Base-by-base conservation (phyloP, 345 rosid genomes). In the Hypericum androsaemum region DNA sequence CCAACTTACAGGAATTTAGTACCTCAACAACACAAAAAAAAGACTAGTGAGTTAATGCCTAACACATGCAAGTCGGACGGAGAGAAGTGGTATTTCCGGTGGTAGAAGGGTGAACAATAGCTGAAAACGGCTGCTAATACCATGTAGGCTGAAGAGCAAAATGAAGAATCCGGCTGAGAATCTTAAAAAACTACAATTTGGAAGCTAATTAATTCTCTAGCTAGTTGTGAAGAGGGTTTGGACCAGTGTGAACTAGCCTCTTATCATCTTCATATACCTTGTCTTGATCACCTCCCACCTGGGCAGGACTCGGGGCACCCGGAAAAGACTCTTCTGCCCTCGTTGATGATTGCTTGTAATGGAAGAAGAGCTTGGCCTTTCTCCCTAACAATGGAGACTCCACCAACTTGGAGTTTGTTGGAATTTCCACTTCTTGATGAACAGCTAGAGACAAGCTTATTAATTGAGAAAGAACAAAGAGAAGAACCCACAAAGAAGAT, bases 151-250 rank as follows among this genome's bases (percentile, higher is more conserved):
- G 32, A 22, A 4, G 32, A 22, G 32, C 32, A 22, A 22, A 22
- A 22, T n/a, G 32, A 22, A 22, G 4, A 22, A n/a, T n/a, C n/a
- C n/a, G n/a, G n/a, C n/a, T n/a, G n/a, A n/a, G n/a, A n/a, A n/a
- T n/a, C n/a, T n/a, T n/a, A n/a, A n/a, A n/a, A n/a, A n/a, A n/a
- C n/a, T n/a, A 22, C 32, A 22, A 4, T 22, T 22, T 22, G 32
- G 32, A 22, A 22, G 32, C 4, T 1, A 11, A 8, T 15, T 6
- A 39, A 11, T 14, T 67, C 54, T 50, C 32, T 54, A 17, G 16
- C 57, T 64, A 88, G 82, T 88, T 88, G 71, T 88, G 95, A 56
- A 88, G 95, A 63, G 95, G 95, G 71, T 88, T 88, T 14, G 97
- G 97, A 65, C 97, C 97, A 37, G 97, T 82, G 66, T 82, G 88